phyloP scores from a whole-genome alignment of 306 rosid species.

The Adenanthera pavonina region DNA sequence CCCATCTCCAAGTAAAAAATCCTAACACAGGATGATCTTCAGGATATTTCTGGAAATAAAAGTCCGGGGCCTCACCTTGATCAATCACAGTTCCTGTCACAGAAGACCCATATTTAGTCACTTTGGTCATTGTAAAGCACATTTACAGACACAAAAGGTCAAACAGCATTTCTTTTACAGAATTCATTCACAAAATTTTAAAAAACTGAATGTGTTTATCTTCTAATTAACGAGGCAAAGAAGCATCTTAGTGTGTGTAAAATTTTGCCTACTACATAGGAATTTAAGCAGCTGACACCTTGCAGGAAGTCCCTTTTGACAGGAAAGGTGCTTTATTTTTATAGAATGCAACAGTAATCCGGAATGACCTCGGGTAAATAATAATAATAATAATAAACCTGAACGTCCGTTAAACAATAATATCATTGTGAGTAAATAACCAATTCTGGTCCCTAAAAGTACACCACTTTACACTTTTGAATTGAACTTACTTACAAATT shows the following conservation, averaged over 20 bases:
- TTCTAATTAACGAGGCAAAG: constrained; percentile 6
- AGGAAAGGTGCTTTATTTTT: neutral
- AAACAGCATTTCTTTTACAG: constrained; percentile 36
- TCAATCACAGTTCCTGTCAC: constrained; percentile 83
- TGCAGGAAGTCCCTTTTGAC: neutral
- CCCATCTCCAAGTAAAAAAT: constrained; percentile 95
- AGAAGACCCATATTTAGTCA: constrained; percentile 35
- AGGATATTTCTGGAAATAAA: constrained; percentile 77
- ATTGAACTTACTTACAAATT: neutral
- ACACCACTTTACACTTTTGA: neutral
- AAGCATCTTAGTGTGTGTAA: neutral
- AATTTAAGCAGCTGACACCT: neutral
- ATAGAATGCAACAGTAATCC: neutral
- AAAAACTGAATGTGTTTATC: neutral
- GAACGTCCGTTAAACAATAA: neutral
- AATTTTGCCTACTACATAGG: no score
- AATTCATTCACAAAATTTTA: constrained; percentile 23
- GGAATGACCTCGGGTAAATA: neutral
- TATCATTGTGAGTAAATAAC: neutral
- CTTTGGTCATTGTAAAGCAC: constrained; percentile 21
- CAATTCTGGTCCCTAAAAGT: neutral
- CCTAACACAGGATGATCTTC: constrained; percentile 86
- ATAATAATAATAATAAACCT: neutral
- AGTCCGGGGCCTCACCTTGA: constrained; percentile 87
- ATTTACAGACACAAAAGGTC: constrained; percentile 2